A percentile compares a stretch with the other conserved stretches of the same genome.
phyloP scores from a whole-genome alignment of 805 yeast genomes.

The Vanderwaltozyma polyspora region DNA sequence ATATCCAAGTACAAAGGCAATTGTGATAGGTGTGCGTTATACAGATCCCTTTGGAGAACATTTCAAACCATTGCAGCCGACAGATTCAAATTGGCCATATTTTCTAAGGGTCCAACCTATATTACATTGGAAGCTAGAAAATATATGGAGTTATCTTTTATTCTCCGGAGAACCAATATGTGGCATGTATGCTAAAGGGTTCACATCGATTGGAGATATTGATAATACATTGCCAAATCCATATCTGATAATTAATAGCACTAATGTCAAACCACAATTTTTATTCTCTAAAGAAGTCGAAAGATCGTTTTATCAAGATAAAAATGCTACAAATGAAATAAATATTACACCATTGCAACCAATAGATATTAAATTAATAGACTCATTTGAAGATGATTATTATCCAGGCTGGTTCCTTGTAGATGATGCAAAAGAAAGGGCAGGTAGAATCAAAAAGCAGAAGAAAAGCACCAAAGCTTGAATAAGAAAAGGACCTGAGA shows the following conservation, averaged over 20 bases:
- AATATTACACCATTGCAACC: conserved; percentile 7
- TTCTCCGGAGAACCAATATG: conserved; percentile 56
- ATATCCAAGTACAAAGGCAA: conserved; percentile 48
- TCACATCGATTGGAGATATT: conserved; percentile 82
- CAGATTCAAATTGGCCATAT: conserved; percentile 88
- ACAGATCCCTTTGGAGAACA: conserved; percentile 74
- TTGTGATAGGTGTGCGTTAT: conserved; percentile 79
- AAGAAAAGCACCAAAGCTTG: not conserved
- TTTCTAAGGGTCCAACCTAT: conserved; percentile 82
- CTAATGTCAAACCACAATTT: conserved; percentile 4
- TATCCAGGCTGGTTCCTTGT: conserved; percentile 27
- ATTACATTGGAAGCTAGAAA: conserved; percentile 73
- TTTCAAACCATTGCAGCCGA: conserved; percentile 50
- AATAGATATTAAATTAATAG: conserved; percentile 6
- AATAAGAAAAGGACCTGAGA: not conserved
- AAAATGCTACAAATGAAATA: not conserved
- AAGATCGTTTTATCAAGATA: conserved; percentile 9
- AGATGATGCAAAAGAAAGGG: conserved; percentile 24
- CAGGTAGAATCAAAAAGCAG: conserved; percentile 19
- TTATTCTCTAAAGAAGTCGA: conserved; percentile 2
- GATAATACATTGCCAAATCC: conserved; percentile 68
- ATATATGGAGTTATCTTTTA: conserved; percentile 76
- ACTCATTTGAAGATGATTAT: conserved; percentile 1
- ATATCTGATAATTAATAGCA: conserved; percentile 25
- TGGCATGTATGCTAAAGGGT: conserved; percentile 67